Percentiles rank a stretch among this genome's conserved stretches.
phyloP scores from a whole-genome alignment of 1,284 basidiomycete genomes.

The Pseudozyma pruni region DNA sequence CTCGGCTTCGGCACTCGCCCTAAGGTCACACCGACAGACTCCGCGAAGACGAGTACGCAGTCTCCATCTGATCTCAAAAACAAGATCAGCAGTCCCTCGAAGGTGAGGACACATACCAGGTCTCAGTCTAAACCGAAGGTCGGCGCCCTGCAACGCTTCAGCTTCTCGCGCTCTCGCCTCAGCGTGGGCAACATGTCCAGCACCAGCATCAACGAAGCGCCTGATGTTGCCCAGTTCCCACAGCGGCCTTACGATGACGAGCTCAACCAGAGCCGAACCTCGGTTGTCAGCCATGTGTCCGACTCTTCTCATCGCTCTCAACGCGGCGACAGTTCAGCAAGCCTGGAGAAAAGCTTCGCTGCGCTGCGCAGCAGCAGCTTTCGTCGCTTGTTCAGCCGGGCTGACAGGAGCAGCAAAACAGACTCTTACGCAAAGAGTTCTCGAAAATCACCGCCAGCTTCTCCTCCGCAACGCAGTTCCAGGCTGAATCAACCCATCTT shows the following conservation, averaged over 20 bases:
- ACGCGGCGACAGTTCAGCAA: slow-evolving; percentile 17
- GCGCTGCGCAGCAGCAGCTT: slow-evolving; percentile 34
- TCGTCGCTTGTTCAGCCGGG: slow-evolving; percentile 24
- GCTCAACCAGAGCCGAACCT: slow-evolving; percentile 27
- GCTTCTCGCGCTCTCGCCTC: slow-evolving; percentile 42
- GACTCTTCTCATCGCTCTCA: slow-evolving; percentile 17
- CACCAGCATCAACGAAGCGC: slow-evolving; percentile 19
- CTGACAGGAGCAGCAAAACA: not conserved
- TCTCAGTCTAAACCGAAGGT: slow-evolving; percentile 26
- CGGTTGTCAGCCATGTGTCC: slow-evolving; percentile 32
- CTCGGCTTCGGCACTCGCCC: slow-evolving; percentile 24
- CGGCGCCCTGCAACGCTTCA: slow-evolving; percentile 33
- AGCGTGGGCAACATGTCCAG: slow-evolving; percentile 24
- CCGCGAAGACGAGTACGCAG: not conserved
- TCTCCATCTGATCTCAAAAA: not conserved
- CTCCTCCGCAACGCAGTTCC: slow-evolving; percentile 8
- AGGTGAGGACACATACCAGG: slow-evolving; percentile 7
- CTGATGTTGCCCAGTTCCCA: not conserved
- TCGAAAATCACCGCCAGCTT: not conserved
- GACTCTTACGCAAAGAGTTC: not conserved
- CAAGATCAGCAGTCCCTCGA: slow-evolving; percentile 1
- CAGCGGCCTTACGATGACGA: slow-evolving; percentile 5
- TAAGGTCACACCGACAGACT: not conserved
- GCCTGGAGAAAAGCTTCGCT: slow-evolving; percentile 29
- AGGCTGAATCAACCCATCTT: slow-evolving; percentile 3